Base-by-base conservation (phyloP, 164 flowering plant genomes). In the Magnolia officinalis region DNA sequence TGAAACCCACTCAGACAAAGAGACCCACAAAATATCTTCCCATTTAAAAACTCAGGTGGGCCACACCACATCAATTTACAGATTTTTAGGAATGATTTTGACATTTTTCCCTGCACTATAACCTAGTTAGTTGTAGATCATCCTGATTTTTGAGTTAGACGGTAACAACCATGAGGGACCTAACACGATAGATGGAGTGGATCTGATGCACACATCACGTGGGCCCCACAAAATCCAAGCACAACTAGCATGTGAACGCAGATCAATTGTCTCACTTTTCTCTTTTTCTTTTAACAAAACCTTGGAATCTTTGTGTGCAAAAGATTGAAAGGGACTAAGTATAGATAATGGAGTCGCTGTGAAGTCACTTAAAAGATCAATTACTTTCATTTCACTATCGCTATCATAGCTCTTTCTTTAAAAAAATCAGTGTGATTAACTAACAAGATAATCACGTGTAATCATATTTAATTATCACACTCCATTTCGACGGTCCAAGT, bases 391-490 rank as follows among this genome's bases (percentile, higher is more conserved):
- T 29, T 11, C 70, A 29, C 70, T 67, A 26, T 67, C 70, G 16
- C 50, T 67, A 14, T 67, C 70, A 67, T 67, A 23, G 45, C 16
- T 26, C 70, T 26, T 67, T 67, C 24, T 55, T 55, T 55, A 24
- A 23, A 67, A 67, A 21, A 9, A 24, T 31, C 18, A 24, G 8
- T 26, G 45, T 23, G 6, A 24, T 67, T 64, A 64, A 64, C 70
- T 67, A 9, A 29, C 18, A 6, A 10, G 70, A 26, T 4, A 29
- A 2, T 13, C 70, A 67, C 70, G 16, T 67, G 70, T 14, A 26
- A 67, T 67, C 70, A 24, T 26, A 67, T 24, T 67, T 67, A 67
- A 67, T 67, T 67, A 67, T 29, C 23, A 64, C 23, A 8, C 24
- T 31, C n/a, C 18, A 55, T 55, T 8, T 55, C 11, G 16, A 16